These are phyloP conservation scores for Phytophthora meadii DNA, from an alignment of 352 stramenopile genomes.

Conservation along the genomic window DNA sequence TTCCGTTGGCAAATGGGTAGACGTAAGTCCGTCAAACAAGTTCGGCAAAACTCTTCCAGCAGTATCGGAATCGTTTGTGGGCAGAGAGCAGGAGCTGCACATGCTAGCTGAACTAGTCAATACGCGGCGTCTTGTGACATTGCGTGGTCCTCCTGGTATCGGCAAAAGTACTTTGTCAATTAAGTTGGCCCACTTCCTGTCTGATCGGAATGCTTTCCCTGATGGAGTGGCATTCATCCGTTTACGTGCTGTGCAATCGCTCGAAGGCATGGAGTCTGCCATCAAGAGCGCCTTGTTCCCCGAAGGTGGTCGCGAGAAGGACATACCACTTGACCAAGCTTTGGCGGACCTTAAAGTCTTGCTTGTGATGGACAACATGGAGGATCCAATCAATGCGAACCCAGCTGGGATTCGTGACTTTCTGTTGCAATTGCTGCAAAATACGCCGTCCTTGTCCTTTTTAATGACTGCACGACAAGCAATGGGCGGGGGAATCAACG, in stretches of 20 bases:
- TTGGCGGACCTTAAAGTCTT: conserved; percentile 67
- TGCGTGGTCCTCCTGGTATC: conserved; percentile 78
- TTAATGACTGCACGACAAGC: conserved; percentile 78
- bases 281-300: conserved; percentile 75
- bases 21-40: conserved; percentile 75
- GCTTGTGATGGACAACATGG: conserved; percentile 86
- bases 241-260: conserved; percentile 66
- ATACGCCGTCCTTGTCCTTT: conserved; percentile 64
- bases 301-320: conserved; percentile 68
- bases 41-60: conserved; percentile 73
- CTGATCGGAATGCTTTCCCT: conserved; percentile 73
- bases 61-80: conserved; percentile 75
- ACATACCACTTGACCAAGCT: conserved; percentile 63
- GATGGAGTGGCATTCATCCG: conserved; percentile 82
- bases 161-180: conserved; percentile 82
- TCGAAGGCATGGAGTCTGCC: conserved; percentile 77
- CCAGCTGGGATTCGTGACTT: conserved; percentile 65
- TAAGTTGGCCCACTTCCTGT: conserved; percentile 75
- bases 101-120: conserved; percentile 68
- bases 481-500: conserved; percentile 71
- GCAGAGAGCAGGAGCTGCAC: conserved; percentile 77
- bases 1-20: conserved; percentile 75
- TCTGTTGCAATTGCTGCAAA: conserved; percentile 70
- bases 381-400: conserved; percentile 79
- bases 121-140: conserved; percentile 68